These are phyloP conservation scores for Ustilago shanxiensis DNA, from an alignment of 1,284 basidiomycete species.

Conservation along the genomic window DNA sequence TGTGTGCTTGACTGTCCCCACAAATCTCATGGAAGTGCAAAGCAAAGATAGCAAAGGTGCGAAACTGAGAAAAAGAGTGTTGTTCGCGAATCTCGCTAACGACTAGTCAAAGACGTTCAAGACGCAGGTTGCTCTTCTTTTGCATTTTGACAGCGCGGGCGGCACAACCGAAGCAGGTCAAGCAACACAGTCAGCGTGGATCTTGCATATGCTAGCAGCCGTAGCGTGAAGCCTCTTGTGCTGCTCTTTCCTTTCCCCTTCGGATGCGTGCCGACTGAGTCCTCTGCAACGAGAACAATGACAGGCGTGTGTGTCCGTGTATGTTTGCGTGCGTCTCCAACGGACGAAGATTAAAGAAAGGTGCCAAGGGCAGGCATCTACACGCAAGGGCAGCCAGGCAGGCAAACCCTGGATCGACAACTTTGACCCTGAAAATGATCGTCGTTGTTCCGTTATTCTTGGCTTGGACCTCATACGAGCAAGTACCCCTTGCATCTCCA, in stretches of 20 bases:
- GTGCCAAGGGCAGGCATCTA: neutral
- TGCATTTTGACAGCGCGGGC: slow-evolving; percentile 8
- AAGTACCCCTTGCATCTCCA: neutral
- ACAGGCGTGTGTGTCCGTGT: neutral
- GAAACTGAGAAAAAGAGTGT: neutral
- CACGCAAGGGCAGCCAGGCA: neutral
- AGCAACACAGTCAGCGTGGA: slow-evolving; percentile 6
- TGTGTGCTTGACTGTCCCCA: neutral
- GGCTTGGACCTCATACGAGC: neutral
- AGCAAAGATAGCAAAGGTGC: neutral
- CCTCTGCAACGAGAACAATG: neutral
- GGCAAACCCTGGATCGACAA: neutral
- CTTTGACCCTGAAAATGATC: neutral
- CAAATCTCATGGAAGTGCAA: neutral
- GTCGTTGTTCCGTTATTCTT: slow-evolving; percentile 2
- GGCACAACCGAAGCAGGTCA: neutral
- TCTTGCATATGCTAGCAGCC: slow-evolving; percentile 6
- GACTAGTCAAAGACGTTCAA: neutral
- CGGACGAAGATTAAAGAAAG: neutral
- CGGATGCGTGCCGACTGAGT: neutral
- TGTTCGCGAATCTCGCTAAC: neutral
- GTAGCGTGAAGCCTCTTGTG: neutral
- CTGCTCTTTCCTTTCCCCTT: neutral
- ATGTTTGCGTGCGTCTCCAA: neutral
- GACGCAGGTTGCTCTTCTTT: slow-evolving; percentile 5